Evolutionary conservation across 345 rosid genomes (phyloP).

Genomic region (Brassica carinata): DNA sequence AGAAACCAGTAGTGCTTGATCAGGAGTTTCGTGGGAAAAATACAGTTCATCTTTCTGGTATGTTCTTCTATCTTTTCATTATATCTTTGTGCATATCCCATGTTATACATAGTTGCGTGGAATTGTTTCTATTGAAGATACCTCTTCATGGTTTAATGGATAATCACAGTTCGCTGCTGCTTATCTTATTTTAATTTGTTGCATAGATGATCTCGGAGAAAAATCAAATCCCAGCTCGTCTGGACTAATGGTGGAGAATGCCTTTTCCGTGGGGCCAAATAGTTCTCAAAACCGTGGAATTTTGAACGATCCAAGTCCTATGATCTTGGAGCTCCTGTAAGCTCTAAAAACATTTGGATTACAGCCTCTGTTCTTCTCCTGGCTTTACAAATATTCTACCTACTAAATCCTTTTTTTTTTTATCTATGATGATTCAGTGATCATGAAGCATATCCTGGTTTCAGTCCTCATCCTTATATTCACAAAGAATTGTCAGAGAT

Average conservation of each 20-base stretch:
- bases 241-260: not conserved
- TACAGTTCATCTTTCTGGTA: constrained; percentile 54
- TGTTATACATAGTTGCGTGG: not conserved
- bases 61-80: constrained; percentile 16
- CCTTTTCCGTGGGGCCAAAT: constrained; percentile 18
- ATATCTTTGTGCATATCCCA: not conserved
- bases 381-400: constrained; percentile 10
- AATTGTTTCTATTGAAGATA: constrained; percentile 12
- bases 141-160: constrained; percentile 7
- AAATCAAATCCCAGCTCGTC: constrained; percentile 37
- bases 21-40: constrained; percentile 39
- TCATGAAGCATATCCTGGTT: constrained; percentile 47
- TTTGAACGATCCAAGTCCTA: constrained; percentile 31
- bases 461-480: constrained; percentile 59
- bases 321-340: constrained; percentile 56
- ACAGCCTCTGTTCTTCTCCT: constrained; percentile 12
- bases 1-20: constrained; percentile 49
- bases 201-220: constrained; percentile 43
- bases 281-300: constrained; percentile 33
- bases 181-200: constrained; percentile 29
- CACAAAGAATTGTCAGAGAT: constrained; percentile 50
- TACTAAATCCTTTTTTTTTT: not conserved
- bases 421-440: constrained; percentile 53
- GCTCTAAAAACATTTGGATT: constrained; percentile 13
- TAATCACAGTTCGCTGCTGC: constrained; percentile 13